Evolutionary conservation across 2,329 filamentous ascomycete species (phyloP).

Genomic region (Calycina herbarum): DNA sequence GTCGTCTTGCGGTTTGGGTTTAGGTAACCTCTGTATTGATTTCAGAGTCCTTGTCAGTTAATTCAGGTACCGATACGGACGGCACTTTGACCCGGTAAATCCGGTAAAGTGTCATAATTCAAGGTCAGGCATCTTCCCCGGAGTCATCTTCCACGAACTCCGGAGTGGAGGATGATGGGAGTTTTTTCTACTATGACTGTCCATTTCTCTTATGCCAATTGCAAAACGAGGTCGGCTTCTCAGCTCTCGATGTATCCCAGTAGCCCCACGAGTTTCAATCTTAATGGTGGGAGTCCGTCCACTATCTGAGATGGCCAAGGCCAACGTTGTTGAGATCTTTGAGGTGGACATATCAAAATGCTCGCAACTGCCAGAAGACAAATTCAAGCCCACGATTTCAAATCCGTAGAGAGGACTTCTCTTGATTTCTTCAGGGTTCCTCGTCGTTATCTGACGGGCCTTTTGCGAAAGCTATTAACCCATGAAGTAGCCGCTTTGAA

Average conservation of each 20-base stretch:
- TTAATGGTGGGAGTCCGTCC: not conserved
- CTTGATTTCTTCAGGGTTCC: not conserved
- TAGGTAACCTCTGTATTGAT: too few relatives aligned
- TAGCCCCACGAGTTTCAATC: not conserved
- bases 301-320: not conserved
- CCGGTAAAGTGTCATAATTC: not conserved
- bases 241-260: not conserved
- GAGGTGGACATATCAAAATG: not conserved
- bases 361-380: not conserved
- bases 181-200: not conserved
- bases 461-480: slow-evolving; percentile 26
- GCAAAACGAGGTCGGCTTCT: not conserved
- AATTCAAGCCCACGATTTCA: not conserved
- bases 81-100: too few relatives aligned
- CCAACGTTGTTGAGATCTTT: not conserved
- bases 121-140: not conserved
- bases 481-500: slow-evolving; percentile 27
- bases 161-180: not conserved
- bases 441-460: slow-evolving; percentile 1
- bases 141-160: not conserved
- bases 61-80: too few relatives aligned
- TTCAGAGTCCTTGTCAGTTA: too few relatives aligned
- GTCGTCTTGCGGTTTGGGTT: too few relatives aligned
- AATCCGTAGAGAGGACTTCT: not conserved
- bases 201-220: not conserved